phyloP scores from a whole-genome alignment of 2,329 filamentous ascomycete species.

The Paecilomyces sp. region DNA sequence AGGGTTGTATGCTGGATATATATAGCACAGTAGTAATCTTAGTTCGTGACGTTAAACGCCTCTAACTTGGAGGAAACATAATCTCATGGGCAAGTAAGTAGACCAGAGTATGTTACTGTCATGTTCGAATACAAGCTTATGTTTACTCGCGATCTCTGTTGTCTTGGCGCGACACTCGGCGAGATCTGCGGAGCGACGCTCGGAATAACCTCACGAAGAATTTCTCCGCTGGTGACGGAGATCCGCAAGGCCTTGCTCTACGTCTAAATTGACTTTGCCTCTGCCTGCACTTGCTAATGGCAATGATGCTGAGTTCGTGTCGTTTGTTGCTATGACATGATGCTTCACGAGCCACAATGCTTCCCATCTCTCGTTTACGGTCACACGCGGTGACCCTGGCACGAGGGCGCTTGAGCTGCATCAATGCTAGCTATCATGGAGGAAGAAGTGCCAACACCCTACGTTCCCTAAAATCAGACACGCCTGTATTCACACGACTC shows the following conservation, averaged over 20 bases:
- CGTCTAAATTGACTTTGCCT: not conserved
- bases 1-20: not conserved
- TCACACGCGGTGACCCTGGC: conserved; percentile 13
- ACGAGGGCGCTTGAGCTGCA: conserved; percentile 11
- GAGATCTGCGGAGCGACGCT: too few species aligned
- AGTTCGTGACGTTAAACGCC: not conserved
- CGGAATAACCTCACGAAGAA: not conserved
- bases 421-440: conserved; percentile 3
- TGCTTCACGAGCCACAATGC: conserved; percentile 19
- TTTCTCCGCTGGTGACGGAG: not conserved
- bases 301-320: not conserved
- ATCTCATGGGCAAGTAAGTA: too few species aligned
- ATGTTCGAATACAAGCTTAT: too few species aligned
- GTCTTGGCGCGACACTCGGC: too few species aligned
- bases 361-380: conserved; percentile 19
- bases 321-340: conserved; percentile 7
- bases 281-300: not conserved
- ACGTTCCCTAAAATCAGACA: conserved; percentile 7
- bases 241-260: not conserved
- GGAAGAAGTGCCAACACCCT: conserved; percentile 2
- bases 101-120: too few species aligned
- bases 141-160: too few species aligned
- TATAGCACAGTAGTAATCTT: not conserved
- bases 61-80: not conserved
- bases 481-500: conserved; percentile 11